Percentiles rank a stretch among this genome's conserved stretches.
Evolutionary conservation across 2,329 filamentous ascomycete genomes (phyloP).

Genomic region (Mariannaea sp.): DNA sequence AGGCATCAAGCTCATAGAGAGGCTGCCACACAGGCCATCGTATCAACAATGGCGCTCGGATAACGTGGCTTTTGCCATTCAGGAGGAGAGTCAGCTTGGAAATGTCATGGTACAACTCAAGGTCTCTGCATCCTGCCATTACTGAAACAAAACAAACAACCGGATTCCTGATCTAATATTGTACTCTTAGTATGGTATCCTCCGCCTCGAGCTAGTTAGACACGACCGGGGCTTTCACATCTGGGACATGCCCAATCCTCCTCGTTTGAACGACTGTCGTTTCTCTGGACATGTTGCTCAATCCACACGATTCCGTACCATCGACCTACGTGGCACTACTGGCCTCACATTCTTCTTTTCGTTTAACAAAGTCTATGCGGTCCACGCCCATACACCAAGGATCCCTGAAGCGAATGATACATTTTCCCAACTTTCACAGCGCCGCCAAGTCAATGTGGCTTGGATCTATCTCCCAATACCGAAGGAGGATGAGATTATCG

Average conservation of each 20-base stretch:
- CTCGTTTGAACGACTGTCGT: slow-evolving; percentile 4
- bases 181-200: not conserved
- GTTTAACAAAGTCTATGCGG: not conserved
- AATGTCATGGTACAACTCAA: not conserved
- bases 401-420: not conserved
- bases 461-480: slow-evolving; percentile 16
- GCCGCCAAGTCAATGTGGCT: not conserved
- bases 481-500: not conserved
- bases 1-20: slow-evolving; percentile 10
- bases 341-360: slow-evolving; percentile 7
- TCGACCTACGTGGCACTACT: not conserved
- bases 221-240: not conserved
- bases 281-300: not conserved
- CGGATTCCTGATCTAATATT: not conserved
- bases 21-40: not conserved
- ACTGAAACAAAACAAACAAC: too few species aligned
- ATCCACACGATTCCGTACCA: slow-evolving; percentile 1
- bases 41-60: not conserved
- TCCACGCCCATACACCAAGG: slow-evolving; percentile 2
- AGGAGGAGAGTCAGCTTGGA: not conserved
- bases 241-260: slow-evolving; percentile 16
- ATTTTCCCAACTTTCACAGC: not conserved
- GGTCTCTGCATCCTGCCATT: not conserved
- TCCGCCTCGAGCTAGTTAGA: not conserved
- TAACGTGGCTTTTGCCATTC: not conserved